Base-by-base conservation (phyloP, 2,329 filamentous ascomycete genomes). In the Pseudogymnoascus sp. region DNA sequence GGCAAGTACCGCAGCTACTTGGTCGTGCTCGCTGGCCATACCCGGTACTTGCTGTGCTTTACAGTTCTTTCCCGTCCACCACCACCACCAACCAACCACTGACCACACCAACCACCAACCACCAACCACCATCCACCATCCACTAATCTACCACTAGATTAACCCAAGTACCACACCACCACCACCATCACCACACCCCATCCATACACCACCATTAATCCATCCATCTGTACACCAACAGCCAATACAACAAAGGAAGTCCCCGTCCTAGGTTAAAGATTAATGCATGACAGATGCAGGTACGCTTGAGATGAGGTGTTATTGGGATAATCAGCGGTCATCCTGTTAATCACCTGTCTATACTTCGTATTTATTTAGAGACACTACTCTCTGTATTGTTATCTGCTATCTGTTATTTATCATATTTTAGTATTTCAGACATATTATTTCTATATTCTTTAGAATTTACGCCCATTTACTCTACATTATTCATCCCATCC, bases 261-360 rank as follows among this genome's bases (percentile, higher is more conserved):
- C 31, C 10, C 6, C 4, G 2, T 26, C 23, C 6, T 2, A 21
- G 19, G n/a, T n/a, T 39, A 49, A 49, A 19, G 19, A 19, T 43
- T 43, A 49, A 49, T 49, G 43, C 43, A 49, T 49, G 43, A 49
- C 43, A 29, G 43, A 49, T 49, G 43, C 43, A 49, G 43, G 43
- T 49, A 49, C 43, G 6, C 14, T 14, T n/a, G 31, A 33, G 31
- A n/a, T 49, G 43, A 49, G 43, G 12, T 49, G 43, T n/a, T 29
- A 49, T 49, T 49, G 43, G 14, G 43, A 49, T 49, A 49, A 49
- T 49, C 10, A 43, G 39, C 14, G 19, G 19, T 11, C 10, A 43
- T 21, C 39, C 16, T 43, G 16, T 8, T 16, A 43, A 43, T 43
- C 21, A 39, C 21, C 12, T 12, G 35, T 14, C 12, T 37, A n/a